Percentiles rank a stretch among this genome's conserved stretches.
These are phyloP conservation scores for Lepiota venenata DNA, from an alignment of 768 basidiomycete genomes.

Conservation along the genomic window DNA sequence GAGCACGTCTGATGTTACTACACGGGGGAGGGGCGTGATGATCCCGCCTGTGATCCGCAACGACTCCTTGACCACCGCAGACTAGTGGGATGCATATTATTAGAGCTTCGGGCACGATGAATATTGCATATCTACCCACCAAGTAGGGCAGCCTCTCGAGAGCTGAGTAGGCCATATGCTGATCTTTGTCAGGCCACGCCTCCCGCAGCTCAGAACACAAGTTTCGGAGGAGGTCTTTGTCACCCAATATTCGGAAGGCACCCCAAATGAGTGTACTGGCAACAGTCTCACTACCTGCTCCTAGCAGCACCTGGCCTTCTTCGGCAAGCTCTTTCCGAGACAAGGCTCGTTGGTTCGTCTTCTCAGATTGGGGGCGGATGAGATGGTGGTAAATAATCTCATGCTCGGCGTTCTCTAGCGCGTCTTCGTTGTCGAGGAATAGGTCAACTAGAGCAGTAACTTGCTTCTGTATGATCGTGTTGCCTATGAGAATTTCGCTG, in stretches of 20 bases:
- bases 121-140: slow-evolving; percentile 17
- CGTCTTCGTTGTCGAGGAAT: slow-evolving; percentile 21
- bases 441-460: slow-evolving; percentile 20
- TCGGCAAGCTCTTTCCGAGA: not conserved
- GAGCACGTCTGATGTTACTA: slow-evolving; percentile 29
- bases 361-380: not conserved
- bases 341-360: not conserved
- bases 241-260: slow-evolving; percentile 22
- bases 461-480: slow-evolving; percentile 11
- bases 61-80: slow-evolving; percentile 45
- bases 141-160: slow-evolving; percentile 37
- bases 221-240: slow-evolving; percentile 14
- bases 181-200: slow-evolving; percentile 31
- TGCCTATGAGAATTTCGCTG: slow-evolving; percentile 24
- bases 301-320: not conserved
- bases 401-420: slow-evolving; percentile 24
- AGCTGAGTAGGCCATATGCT: slow-evolving; percentile 20
- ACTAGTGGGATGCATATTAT: slow-evolving; percentile 23
- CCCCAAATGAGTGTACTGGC: slow-evolving; percentile 24
- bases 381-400: slow-evolving; percentile 33
- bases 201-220: slow-evolving; percentile 25
- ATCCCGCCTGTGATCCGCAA: slow-evolving; percentile 38
- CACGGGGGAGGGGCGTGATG: slow-evolving; percentile 33
- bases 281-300: slow-evolving; percentile 31
- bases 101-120: no score